Evolutionary conservation across 768 basidiomycete species (phyloP).

Genomic region (Fomitopsis pulvina): DNA sequence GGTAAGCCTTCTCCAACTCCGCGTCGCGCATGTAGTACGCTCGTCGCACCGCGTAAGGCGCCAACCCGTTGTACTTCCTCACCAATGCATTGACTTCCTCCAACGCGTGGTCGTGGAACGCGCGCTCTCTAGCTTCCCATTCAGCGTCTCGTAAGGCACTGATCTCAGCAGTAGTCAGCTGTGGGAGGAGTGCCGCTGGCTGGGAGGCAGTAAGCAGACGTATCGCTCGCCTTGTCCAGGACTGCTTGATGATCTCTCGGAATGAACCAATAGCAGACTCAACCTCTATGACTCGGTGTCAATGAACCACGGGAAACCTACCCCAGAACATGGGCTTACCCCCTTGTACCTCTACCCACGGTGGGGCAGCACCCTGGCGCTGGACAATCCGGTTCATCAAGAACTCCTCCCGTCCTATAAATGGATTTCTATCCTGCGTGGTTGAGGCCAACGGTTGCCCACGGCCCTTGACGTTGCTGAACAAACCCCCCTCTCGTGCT

Average conservation of each 20-base stretch:
- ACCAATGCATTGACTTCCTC: conserved; percentile 70
- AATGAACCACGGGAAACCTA: neutral
- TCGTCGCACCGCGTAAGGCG: conserved; percentile 72
- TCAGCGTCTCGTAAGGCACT: conserved; percentile 48
- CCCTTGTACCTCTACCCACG: conserved; percentile 80
- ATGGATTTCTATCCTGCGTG: conserved; percentile 49
- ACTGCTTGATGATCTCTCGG: conserved; percentile 53
- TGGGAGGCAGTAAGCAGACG: conserved; percentile 46
- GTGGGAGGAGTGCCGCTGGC: conserved; percentile 34
- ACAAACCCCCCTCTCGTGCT: conserved; percentile 61
- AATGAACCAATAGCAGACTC: conserved; percentile 57
- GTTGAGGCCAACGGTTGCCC: conserved; percentile 42
- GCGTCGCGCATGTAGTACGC: conserved; percentile 46
- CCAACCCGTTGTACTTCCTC: conserved; percentile 73
- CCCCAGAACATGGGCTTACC: conserved; percentile 33
- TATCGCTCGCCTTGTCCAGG: conserved; percentile 72
- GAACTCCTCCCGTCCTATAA: conserved; percentile 72
- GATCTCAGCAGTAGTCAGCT: conserved; percentile 28
- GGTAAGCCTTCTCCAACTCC: conserved; percentile 54
- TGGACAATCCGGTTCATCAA: conserved; percentile 84
- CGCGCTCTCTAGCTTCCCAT: conserved; percentile 63
- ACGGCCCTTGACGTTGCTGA: conserved; percentile 66
- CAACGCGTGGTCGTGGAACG: conserved; percentile 65
- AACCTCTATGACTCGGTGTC: conserved; percentile 42
- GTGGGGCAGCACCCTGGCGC: conserved; percentile 74